These are phyloP conservation scores for Begonia peltatifolia DNA, from an alignment of 306 rosid genomes.

Conservation along the genomic window DNA sequence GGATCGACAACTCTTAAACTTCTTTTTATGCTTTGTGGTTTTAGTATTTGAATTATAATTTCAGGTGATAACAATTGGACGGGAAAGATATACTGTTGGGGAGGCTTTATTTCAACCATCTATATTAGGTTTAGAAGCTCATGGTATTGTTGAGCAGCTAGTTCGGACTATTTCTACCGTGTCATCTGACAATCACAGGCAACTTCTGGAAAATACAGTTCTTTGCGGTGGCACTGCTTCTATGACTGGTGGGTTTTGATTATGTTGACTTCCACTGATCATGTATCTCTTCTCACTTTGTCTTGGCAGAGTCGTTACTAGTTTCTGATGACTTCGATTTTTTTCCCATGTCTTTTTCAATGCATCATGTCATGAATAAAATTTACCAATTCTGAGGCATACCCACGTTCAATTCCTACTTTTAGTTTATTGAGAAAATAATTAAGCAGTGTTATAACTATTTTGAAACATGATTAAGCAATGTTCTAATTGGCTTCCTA, in stretches of 20 bases:
- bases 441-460: too few species aligned
- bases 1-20: neutral
- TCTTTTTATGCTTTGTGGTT: neutral
- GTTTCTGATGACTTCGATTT: too few species aligned
- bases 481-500: too few species aligned
- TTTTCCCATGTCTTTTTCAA: too few species aligned
- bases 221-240: conserved; percentile 85
- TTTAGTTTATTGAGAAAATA: too few species aligned
- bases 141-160: conserved; percentile 97
- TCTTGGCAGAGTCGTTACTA: too few species aligned
- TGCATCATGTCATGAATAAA: too few species aligned
- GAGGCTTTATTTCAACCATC: conserved; percentile 93
- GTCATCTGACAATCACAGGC: conserved; percentile 86
- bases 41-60: conserved; percentile 12
- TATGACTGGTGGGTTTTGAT: conserved; percentile 45
- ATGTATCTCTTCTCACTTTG: too few species aligned
- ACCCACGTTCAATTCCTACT: too few species aligned
- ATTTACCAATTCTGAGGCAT: too few species aligned
- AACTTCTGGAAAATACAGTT: conserved; percentile 82
- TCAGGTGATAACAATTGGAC: conserved; percentile 77
- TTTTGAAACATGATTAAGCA: too few species aligned
- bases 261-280: neutral
- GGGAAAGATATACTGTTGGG: conserved; percentile 79
- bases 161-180: conserved; percentile 81
- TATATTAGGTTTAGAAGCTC: conserved; percentile 77